Evolutionary conservation across 192 early-diverging fungal species (phyloP), one percentile per base, ranked within the genome.

Genomic region (Backusella australiensis): DNA sequence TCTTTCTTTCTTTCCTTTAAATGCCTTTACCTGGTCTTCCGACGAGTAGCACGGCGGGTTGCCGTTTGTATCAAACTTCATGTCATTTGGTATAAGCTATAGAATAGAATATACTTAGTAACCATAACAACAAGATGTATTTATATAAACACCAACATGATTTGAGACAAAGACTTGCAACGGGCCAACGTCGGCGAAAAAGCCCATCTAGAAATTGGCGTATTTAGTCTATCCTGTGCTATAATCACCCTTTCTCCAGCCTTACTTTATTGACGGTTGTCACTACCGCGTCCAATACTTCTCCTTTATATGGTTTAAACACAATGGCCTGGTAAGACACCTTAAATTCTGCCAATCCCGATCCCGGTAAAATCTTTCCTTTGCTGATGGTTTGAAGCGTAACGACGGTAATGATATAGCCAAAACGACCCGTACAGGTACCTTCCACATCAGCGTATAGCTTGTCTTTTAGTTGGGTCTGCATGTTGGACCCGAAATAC

Each of bases 401-500:
- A 44, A 99, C 84, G 44, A 99, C 95, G 4, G 92, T 89, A 53
- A 94, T 94, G 74, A 99, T 96, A 81, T 96, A 98, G 17, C 98
- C 98, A 78, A 90, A 95, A 26, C 93, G 88, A 34, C 97, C 97
- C 5, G 93, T 91, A 82, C 97, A 97, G 6, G 94, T 95, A 42
- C 97, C 98, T 77, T 98, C 96, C 21, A 98, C 95, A 72, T 99
- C 98, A 9, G 90, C 91, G 80, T 96, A 92, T n/a, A 99, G 86
- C 70, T 94, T 89, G 63, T 91, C 86, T 44, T 87, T 88, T 26
- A 99, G 90, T 74, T 91, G 88, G 65, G 86, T 86, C 34, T 91
- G 83, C 86, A 95, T 91, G 68, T 93, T 90, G 34, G 90, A 91
- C 5, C 96, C 96, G 87, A 97, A 95, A 78, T 91, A 97, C 69